Conservation (phyloP, 2,329 filamentous ascomycete species). For the Peltaster fructicola region DNA sequence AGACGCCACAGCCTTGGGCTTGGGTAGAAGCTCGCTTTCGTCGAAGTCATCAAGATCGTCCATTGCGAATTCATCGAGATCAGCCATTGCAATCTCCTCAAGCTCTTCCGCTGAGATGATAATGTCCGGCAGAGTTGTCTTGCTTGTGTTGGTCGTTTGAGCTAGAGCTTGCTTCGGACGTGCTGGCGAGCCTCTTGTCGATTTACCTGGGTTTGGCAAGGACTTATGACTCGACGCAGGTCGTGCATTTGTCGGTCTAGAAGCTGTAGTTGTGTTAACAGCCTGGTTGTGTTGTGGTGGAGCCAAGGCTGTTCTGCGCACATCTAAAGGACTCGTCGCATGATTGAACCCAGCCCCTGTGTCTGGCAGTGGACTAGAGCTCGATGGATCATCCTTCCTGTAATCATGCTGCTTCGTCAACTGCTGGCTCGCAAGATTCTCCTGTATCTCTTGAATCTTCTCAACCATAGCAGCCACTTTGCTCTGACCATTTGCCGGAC, state of each 20-base stretch:
- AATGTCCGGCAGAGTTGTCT: no score
- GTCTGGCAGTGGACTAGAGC: slow-evolving; percentile 30
- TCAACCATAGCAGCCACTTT: slow-evolving; percentile 23
- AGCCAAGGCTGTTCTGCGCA: no score
- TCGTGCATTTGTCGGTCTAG: no score
- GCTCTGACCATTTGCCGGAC: slow-evolving; percentile 13
- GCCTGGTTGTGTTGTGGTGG: no score
- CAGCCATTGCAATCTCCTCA: slow-evolving; percentile 9
- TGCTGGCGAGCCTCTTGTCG: no score
- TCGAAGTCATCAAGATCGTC: slow-evolving; percentile 2
- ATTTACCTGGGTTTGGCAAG: no score
- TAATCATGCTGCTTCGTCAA: slow-evolving; percentile 8
- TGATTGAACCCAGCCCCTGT: slow-evolving; percentile 5
- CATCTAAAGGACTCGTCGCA: neutral
- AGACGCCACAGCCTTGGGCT: neutral
- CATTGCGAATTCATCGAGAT: slow-evolving; percentile 25
- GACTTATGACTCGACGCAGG: no score
- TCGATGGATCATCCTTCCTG: slow-evolving; percentile 22
- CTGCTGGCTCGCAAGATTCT: slow-evolving; percentile 22
- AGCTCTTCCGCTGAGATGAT: no score
- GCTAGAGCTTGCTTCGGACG: no score
- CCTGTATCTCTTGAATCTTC: slow-evolving; percentile 28
- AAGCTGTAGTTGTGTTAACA: no score
- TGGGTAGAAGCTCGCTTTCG: neutral
- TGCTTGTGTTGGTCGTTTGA: no score